Evolutionary conservation across 225 moss, liverwort and hornwort genomes (phyloP).

Genomic region (Rhytidiadelphus loreus): DNA sequence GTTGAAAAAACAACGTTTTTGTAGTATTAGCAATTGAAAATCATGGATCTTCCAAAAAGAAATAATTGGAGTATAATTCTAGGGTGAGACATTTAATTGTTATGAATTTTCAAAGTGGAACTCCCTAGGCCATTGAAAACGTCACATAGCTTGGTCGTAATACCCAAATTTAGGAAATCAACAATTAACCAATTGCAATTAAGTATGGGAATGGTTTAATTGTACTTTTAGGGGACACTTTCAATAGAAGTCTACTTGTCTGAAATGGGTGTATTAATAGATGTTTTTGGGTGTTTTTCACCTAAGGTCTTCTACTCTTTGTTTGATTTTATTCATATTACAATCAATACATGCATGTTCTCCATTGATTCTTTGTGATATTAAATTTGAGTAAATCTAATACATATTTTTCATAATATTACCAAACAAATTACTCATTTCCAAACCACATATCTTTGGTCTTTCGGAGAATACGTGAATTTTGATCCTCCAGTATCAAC

Average conservation of each 20-base stretch:
- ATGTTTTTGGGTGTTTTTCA: fast-evolving
- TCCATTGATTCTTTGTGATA: neutral
- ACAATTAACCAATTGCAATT: fast-evolving
- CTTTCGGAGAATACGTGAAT: neutral
- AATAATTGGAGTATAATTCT: no score
- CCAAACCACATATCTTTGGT: no score
- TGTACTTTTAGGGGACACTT: neutral
- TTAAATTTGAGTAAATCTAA: neutral
- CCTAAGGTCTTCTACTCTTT: no score
- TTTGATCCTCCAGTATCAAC: no score
- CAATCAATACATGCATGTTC: neutral
- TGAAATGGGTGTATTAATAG: fast-evolving
- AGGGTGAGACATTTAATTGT: neutral
- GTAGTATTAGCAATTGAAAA: neutral
- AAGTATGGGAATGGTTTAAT: fast-evolving
- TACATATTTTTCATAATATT: neutral
- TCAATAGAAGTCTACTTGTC: fast-evolving
- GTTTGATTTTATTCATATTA: neutral
- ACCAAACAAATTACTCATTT: neutral
- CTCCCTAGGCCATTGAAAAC: fast-evolving
- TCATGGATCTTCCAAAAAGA: neutral
- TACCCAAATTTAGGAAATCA: fast-evolving
- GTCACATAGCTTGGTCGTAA: neutral
- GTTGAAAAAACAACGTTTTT: fast-evolving
- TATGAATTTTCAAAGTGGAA: neutral